phyloP scores from a whole-genome alignment of 1,284 basidiomycete species.

The Ganoderma sp. region DNA sequence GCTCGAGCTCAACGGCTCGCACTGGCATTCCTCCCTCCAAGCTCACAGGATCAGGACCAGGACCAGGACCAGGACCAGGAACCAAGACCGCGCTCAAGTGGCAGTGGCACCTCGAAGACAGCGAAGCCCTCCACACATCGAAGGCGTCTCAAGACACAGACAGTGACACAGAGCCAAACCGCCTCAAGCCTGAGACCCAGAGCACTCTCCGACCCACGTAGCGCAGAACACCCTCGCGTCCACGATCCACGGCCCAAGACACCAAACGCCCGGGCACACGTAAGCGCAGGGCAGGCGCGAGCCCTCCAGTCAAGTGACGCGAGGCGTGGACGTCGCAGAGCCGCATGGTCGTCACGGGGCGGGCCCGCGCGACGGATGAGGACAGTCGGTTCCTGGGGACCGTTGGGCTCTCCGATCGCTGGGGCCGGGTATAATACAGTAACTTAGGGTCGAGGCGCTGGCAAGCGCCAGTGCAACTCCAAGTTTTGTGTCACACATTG shows the following conservation, averaged over 20 bases:
- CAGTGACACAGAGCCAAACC: background rate
- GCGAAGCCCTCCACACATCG: background rate
- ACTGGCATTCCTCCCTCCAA: background rate
- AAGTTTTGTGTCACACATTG: background rate
- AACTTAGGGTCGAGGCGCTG: background rate
- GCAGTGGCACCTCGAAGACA: background rate
- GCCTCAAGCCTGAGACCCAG: no score
- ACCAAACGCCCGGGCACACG: background rate
- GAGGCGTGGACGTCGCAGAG: slow-evolving; percentile 12
- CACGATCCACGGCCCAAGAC: background rate
- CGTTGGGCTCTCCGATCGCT: background rate
- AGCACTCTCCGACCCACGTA: background rate
- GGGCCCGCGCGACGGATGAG: slow-evolving; percentile 4
- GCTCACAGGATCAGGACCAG: background rate
- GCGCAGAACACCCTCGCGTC: background rate
- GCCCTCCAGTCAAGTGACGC: slow-evolving; percentile 4
- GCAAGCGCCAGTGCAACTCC: background rate
- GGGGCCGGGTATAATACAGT: background rate
- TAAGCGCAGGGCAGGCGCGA: slow-evolving; percentile 7
- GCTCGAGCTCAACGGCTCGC: background rate
- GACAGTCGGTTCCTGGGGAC: slow-evolving; percentile 19
- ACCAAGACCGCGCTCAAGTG: background rate
- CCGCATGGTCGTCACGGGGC: slow-evolving; percentile 14
- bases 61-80: no score
- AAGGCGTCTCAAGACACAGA: background rate